A percentile compares a stretch with the other conserved stretches of the same genome.
These are phyloP conservation scores for Bruguiera hainesii DNA, from an alignment of 441 rosid species.

Conservation along the genomic window DNA sequence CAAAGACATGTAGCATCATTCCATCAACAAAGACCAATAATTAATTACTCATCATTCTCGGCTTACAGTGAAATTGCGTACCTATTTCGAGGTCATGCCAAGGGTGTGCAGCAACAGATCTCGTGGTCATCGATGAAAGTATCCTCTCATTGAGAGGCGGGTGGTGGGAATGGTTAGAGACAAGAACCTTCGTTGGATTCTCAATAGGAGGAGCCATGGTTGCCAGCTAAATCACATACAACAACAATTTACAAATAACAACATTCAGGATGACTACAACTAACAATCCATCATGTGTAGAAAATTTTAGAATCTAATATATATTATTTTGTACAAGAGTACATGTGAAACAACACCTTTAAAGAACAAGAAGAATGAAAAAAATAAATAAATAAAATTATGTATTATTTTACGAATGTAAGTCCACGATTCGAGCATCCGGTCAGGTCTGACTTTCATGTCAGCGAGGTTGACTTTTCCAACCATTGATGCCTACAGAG, in stretches of 20 bases:
- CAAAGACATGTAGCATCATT: not conserved
- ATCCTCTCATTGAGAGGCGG: slow-evolving; percentile 90
- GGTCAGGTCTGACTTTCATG: too few relatives aligned
- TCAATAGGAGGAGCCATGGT: slow-evolving; percentile 78
- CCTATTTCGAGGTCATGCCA: slow-evolving; percentile 98
- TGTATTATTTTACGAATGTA: too few relatives aligned
- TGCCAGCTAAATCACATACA: slow-evolving; percentile 22
- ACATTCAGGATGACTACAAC: not conserved
- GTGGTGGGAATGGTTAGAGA: slow-evolving; percentile 36
- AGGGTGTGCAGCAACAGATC: slow-evolving; percentile 97
- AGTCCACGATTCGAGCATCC: too few relatives aligned
- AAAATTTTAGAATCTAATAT: too few relatives aligned
- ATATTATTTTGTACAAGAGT: too few relatives aligned
- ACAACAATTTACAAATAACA: not conserved
- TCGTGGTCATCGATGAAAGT: slow-evolving; percentile 67
- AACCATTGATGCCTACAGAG: too few relatives aligned
- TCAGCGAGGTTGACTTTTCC: too few relatives aligned
- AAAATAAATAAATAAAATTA: too few relatives aligned
- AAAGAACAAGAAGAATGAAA: too few relatives aligned
- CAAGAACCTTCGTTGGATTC: slow-evolving; percentile 34
- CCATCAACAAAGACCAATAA: not conserved
- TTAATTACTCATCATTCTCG: not conserved
- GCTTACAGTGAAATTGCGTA: slow-evolving; percentile 23
- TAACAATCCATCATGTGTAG: not conserved
- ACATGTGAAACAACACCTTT: too few relatives aligned